phyloP scores from a whole-genome alignment of 2,329 filamentous ascomycete species.

The Penicillium brasilianum region DNA sequence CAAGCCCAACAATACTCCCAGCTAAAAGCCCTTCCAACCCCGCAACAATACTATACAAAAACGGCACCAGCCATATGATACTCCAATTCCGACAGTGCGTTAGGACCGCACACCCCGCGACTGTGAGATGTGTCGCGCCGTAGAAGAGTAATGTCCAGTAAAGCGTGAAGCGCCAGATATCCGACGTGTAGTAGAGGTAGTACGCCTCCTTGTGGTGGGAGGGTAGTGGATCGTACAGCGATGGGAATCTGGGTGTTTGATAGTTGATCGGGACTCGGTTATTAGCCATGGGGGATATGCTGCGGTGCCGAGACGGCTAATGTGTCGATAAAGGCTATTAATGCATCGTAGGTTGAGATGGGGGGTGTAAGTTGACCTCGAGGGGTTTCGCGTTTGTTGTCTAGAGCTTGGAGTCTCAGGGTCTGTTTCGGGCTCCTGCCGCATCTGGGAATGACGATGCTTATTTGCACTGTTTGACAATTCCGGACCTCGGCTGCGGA shows the following conservation, averaged over 20 bases:
- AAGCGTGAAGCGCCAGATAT: slow-evolving; percentile 87
- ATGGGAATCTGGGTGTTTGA: slow-evolving; percentile 74
- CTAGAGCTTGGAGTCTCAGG: not conserved
- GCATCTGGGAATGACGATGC: slow-evolving; percentile 15
- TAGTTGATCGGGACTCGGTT: slow-evolving; percentile 64
- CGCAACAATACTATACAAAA: slow-evolving; percentile 73
- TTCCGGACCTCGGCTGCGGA: slow-evolving; percentile 38
- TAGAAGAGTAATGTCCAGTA: slow-evolving; percentile 86
- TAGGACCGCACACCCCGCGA: slow-evolving; percentile 71
- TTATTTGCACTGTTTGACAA: slow-evolving; percentile 43
- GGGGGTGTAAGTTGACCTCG: not conserved
- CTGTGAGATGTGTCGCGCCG: slow-evolving; percentile 73
- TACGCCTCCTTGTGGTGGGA: slow-evolving; percentile 60
- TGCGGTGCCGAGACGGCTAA: slow-evolving; percentile 10
- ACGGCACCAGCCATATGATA: slow-evolving; percentile 70
- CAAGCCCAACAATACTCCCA: slow-evolving; percentile 77
- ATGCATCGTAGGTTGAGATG: slow-evolving; percentile 1
- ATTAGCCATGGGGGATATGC: slow-evolving; percentile 34
- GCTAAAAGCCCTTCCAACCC: slow-evolving; percentile 78
- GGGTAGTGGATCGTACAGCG: slow-evolving; percentile 75
- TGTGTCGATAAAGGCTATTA: not conserved
- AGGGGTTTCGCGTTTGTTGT: not conserved
- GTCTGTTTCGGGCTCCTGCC: not conserved
- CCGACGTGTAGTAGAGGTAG: slow-evolving; percentile 73
- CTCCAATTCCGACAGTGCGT: slow-evolving; percentile 64